phyloP scores from a whole-genome alignment of 495 filamentous ascomycete species.

The Neurospora discreta region DNA sequence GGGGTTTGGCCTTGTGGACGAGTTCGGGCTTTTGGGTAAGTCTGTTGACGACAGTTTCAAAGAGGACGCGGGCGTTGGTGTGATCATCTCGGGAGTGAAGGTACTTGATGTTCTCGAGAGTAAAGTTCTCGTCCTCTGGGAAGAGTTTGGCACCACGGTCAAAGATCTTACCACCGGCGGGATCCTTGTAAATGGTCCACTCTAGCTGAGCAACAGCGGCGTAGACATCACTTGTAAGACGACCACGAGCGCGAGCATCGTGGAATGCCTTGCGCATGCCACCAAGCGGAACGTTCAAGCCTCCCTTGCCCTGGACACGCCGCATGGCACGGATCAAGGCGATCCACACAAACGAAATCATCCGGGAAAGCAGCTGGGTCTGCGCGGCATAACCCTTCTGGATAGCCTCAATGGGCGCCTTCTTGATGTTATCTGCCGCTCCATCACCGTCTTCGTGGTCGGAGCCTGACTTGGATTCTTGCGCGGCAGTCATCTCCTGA shows the following conservation, averaged over 20 bases:
- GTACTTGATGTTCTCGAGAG: constrained; percentile 90
- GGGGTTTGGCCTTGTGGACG: constrained; percentile 62
- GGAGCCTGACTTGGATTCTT: constrained; percentile 30
- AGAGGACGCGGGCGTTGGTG: constrained; percentile 88
- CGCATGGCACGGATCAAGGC: constrained; percentile 88
- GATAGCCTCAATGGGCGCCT: constrained; percentile 57
- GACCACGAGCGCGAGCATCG: constrained; percentile 74
- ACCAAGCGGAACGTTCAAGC: constrained; percentile 47
- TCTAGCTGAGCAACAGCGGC: constrained; percentile 85
- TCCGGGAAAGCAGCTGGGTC: constrained; percentile 59
- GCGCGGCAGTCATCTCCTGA: constrained; percentile 42
- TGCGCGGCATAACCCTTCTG: constrained; percentile 60
- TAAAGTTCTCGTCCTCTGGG: constrained; percentile 82
- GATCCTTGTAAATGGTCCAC: constrained; percentile 89
- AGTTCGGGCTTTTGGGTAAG: constrained; percentile 62
- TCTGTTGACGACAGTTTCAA: constrained; percentile 79
- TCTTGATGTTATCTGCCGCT: constrained; percentile 44
- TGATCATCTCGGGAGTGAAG: constrained; percentile 81
- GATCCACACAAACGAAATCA: constrained; percentile 87
- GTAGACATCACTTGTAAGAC: constrained; percentile 87
- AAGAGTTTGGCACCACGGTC: constrained; percentile 88
- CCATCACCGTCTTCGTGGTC: constrained; percentile 45
- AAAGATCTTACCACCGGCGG: constrained; percentile 84
- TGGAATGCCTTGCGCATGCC: constrained; percentile 78
- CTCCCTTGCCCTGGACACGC: constrained; percentile 83